phyloP scores from a whole-genome alignment of 345 rosid species.

The Nasturtium officinale region DNA sequence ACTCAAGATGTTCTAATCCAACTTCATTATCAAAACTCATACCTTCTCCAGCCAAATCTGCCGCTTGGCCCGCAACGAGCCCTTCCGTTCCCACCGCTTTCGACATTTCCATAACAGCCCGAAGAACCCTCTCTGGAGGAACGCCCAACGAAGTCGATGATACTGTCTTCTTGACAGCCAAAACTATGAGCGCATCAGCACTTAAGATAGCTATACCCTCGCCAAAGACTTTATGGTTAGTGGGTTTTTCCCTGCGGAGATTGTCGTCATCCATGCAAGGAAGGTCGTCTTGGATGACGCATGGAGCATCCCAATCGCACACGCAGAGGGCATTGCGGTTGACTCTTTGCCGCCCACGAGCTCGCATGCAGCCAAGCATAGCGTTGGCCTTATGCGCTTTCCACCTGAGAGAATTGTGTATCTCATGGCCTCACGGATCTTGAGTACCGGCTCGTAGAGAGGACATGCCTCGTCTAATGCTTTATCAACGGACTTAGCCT shows the following conservation, averaged over 20 bases:
- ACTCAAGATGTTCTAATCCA: conserved; percentile 59
- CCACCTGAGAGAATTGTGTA: conserved; percentile 79
- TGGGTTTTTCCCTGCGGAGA: conserved; percentile 78
- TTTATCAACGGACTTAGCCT: conserved; percentile 57
- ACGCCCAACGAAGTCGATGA: conserved; percentile 37
- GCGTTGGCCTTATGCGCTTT: conserved; percentile 70
- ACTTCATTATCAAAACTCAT: conserved; percentile 5
- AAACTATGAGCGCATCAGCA: conserved; percentile 62
- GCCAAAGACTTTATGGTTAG: conserved; percentile 75
- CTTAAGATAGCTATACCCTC: conserved; percentile 64
- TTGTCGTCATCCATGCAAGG: conserved; percentile 84
- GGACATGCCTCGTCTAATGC: conserved; percentile 66
- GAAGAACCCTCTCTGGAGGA: conserved; percentile 45
- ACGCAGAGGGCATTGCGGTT: conserved; percentile 70
- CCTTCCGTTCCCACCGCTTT: conserved; percentile 60
- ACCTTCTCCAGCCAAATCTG: conserved; percentile 62
- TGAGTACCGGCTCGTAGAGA: conserved; percentile 53
- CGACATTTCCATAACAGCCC: conserved; percentile 57
- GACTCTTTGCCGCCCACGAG: conserved; percentile 67
- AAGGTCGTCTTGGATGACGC: conserved; percentile 75
- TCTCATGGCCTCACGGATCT: conserved; percentile 85
- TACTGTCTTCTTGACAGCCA: conserved; percentile 52
- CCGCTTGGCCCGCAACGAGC: conserved; percentile 77
- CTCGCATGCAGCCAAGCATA: conserved; percentile 79
- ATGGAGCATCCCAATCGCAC: conserved; percentile 78